Base-by-base conservation (phyloP, 306 rosid genomes). In the Alnus rubra region DNA sequence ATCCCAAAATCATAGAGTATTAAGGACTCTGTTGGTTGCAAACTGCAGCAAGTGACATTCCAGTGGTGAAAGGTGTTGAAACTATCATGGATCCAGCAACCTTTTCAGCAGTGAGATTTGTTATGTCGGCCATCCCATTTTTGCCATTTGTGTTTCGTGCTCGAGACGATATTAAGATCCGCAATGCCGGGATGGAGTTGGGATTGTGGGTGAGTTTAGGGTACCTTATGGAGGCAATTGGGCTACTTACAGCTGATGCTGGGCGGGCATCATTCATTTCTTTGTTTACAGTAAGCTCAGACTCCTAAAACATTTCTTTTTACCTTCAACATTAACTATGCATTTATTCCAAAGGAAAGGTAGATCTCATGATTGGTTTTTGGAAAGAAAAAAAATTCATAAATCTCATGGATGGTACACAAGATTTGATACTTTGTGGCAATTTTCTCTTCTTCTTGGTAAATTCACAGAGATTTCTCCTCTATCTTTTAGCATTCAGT, bases 201-300 rank as follows among this genome's bases (percentile, higher is more conserved):
- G 97, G 97, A 44, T 78, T 88, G 70, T 92, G 94, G 97, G 92
- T 86, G 79, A 88, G 97, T 86, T 76, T 90, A 51, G 97, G 97
- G 59, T 92, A 92, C 82, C 84, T 92, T 28, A 84, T 84, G 86
- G 94, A 92, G 88, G 93, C 97, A 31, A 35, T 90, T 54, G 97
- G 97, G 80, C 84, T 92, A 47, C 83, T 84, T 52, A 92, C 94
- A 30, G 90, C 97, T 14, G 97, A 88, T 88, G 94, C 97, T 23
- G 97, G 93, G 39, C 90, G 93, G 6, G 93, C 94, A 30, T 87
- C 93, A 16, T 92, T 92, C 72, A 33, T 92, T 49, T 83, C 97
- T 37, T 87, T 74, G 87, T 88, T 92, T 80, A 92, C 94, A 48
- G 97, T 92, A 72, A 79, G 88, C 79, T 62, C 69, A 48, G 10